Conservation (phyloP, 441 rosid genomes). For the Metrosideros polymorpha region DNA sequence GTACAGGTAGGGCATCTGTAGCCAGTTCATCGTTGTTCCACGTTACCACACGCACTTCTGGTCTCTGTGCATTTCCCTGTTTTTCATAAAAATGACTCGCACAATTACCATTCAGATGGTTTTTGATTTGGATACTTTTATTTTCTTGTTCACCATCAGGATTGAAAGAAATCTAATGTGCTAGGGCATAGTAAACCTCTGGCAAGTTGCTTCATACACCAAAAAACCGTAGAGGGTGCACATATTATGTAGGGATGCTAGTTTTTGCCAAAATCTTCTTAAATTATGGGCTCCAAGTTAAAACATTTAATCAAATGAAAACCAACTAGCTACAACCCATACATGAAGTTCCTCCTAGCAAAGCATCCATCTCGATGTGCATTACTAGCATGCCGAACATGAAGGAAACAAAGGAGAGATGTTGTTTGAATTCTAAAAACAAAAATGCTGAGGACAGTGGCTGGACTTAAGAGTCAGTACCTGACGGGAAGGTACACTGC, state of each 20-base stretch:
- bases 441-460: neutral
- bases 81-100: constrained; percentile 4
- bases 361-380: neutral
- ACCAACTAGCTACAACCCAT: neutral
- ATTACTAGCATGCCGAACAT: neutral
- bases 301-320: neutral
- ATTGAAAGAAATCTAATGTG: neutral
- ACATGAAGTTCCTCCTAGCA: neutral
- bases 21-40: constrained; percentile 99
- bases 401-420: neutral
- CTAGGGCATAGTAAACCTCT: neutral
- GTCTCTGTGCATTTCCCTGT: constrained; percentile 97
- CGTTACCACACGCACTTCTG: constrained; percentile 84
- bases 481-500: constrained; percentile 70
- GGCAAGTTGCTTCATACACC: neutral
- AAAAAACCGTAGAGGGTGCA: neutral
- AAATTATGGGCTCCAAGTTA: neutral
- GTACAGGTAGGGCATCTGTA: constrained; percentile 94
- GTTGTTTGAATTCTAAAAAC: neutral
- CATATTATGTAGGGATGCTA: neutral
- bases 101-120: neutral
- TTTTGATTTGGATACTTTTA: neutral
- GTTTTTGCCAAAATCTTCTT: neutral
- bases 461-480: constrained; percentile 28
- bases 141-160: neutral